Percentiles rank a stretch among this genome's conserved stretches.
phyloP scores from a whole-genome alignment of 345 rosid species.

The Citrus reticulata region DNA sequence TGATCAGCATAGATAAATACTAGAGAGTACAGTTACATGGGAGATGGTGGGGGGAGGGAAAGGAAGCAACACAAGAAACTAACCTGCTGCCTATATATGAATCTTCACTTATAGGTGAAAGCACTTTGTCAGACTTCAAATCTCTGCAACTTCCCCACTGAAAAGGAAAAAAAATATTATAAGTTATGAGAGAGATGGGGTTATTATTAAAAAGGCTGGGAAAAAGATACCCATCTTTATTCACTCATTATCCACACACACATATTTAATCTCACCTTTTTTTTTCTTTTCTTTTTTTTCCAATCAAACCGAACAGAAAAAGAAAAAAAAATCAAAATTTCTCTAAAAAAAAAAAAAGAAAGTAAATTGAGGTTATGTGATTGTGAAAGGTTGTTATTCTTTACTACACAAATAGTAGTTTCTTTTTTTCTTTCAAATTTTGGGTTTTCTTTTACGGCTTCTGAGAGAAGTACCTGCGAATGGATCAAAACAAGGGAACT shows the following conservation, averaged over 20 bases:
- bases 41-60: slow-evolving; percentile 6
- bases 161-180: slow-evolving; percentile 27
- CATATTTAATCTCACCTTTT: neutral
- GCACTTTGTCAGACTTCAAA: slow-evolving; percentile 53
- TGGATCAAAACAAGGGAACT: slow-evolving; percentile 31
- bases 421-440: neutral
- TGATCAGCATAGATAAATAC: neutral
- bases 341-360: too few relatives aligned
- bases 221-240: slow-evolving; percentile 53
- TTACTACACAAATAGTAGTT: neutral
- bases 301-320: too few relatives aligned
- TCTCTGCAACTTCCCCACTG: slow-evolving; percentile 60
- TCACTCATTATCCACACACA: slow-evolving; percentile 35
- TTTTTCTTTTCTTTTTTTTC: neutral
- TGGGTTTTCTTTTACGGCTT: slow-evolving; percentile 14
- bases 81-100: slow-evolving; percentile 16
- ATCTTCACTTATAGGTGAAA: slow-evolving; percentile 10
- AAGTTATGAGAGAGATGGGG: slow-evolving; percentile 26
- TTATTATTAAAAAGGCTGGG: slow-evolving; percentile 26
- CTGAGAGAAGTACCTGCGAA: slow-evolving; percentile 36
- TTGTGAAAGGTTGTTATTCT: neutral
- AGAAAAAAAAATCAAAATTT: too few relatives aligned
- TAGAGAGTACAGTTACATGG: neutral
- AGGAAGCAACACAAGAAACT: neutral
- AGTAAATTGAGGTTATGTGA: neutral